These are phyloP conservation scores for Phalaenopsis equestris DNA, from an alignment of 106 monocot genomes.

Conservation along the genomic window DNA sequence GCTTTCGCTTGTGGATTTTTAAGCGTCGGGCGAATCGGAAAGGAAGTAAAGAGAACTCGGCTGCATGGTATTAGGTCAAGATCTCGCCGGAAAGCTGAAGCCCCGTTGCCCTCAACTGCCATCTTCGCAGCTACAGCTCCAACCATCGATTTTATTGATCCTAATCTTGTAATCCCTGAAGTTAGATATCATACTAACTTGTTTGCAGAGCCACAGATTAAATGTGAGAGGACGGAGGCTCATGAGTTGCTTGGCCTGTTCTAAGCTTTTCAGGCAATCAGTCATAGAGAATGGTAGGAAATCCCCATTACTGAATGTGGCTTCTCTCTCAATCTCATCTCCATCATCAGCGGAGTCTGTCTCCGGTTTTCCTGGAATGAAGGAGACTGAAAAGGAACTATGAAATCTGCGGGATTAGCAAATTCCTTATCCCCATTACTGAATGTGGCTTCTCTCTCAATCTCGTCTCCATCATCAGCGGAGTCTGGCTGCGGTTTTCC, in stretches of 20 bases:
- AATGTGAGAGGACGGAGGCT: constrained; percentile 14
- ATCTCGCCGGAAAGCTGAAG: constrained; percentile 8
- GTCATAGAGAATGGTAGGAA: too few relatives aligned
- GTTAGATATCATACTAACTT: constrained; percentile 10
- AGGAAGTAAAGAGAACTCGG: background rate
- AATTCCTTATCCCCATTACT: too few relatives aligned
- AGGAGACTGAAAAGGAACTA: background rate
- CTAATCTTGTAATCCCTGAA: constrained; percentile 8
- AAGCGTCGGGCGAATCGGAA: background rate
- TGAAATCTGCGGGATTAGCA: background rate
- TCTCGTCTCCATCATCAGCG: background rate
- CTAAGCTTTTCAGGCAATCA: background rate
- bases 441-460: too few relatives aligned
- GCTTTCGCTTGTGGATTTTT: constrained; percentile 80
- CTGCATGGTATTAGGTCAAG: constrained; percentile 15
- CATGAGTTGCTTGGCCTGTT: constrained; percentile 30
- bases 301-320: too few relatives aligned
- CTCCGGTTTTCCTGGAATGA: background rate
- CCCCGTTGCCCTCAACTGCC: background rate
- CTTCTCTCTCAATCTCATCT: background rate
- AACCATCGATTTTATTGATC: too few relatives aligned
- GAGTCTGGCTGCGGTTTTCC: background rate
- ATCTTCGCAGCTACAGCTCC: background rate
- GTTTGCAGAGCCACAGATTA: constrained; percentile 3
- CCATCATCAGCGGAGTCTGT: background rate